These are phyloP conservation scores for Fusarium mangiferae DNA, from an alignment of 2,329 filamentous ascomycete genomes.

Conservation along the genomic window DNA sequence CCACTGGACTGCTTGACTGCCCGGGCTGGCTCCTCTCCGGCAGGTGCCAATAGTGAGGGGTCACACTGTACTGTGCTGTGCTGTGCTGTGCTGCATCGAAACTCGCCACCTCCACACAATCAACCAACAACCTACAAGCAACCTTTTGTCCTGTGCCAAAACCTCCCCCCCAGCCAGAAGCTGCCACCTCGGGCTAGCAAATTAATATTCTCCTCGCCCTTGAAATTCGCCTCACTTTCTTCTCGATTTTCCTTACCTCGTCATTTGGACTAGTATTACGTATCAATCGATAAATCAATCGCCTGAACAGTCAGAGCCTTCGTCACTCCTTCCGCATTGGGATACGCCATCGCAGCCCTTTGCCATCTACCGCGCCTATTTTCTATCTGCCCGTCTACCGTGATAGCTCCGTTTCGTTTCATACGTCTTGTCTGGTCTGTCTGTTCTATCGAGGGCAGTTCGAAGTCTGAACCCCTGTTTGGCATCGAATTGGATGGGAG, in stretches of 20 bases:
- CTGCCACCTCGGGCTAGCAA: constrained; percentile 7
- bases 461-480: constrained; percentile 15
- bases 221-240: not conserved
- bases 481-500: constrained; percentile 14
- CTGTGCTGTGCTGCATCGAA: constrained; percentile 23
- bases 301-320: constrained; percentile 9
- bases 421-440: not conserved
- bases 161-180: constrained; percentile 14
- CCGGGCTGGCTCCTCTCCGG: not conserved
- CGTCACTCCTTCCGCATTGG: constrained; percentile 30
- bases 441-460: not conserved
- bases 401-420: constrained; percentile 15
- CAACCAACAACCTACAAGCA: not conserved
- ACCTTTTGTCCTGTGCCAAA: not conserved
- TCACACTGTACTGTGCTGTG: constrained; percentile 37
- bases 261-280: not conserved
- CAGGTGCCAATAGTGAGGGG: not conserved
- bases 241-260: constrained; percentile 1
- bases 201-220: not conserved
- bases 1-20: not conserved
- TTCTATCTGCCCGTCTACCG: not conserved
- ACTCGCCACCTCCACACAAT: constrained; percentile 42
- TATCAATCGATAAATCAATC: constrained; percentile 6
- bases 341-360: constrained; percentile 2
- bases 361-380: not conserved